phyloP scores from a whole-genome alignment of 2,329 filamentous ascomycete genomes.

The Verticillium longisporum region DNA sequence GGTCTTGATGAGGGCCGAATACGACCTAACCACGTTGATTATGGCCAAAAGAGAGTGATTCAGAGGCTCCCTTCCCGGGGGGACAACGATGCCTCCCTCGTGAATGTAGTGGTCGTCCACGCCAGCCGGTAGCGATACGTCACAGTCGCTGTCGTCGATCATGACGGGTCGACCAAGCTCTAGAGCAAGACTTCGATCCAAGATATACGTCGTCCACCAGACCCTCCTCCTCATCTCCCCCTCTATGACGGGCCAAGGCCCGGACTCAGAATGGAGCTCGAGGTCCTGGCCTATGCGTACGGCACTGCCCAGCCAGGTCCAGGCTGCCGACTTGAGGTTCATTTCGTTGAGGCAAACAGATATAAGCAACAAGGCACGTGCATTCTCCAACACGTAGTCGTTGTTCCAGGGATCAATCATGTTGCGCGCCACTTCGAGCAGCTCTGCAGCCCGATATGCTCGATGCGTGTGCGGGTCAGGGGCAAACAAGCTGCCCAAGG shows the following conservation, averaged over 20 bases:
- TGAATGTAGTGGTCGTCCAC: slow-evolving; percentile 75
- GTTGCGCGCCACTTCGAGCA: slow-evolving; percentile 63
- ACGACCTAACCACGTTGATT: slow-evolving; percentile 74
- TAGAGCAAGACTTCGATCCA: slow-evolving; percentile 74
- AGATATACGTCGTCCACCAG: slow-evolving; percentile 92
- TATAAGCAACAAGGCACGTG: slow-evolving; percentile 63
- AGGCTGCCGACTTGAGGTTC: slow-evolving; percentile 79
- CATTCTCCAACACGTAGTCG: slow-evolving; percentile 68
- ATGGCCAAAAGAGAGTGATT: slow-evolving; percentile 70
- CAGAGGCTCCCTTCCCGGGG: slow-evolving; percentile 45
- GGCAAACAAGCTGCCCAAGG: slow-evolving; percentile 72
- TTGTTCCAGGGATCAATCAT: slow-evolving; percentile 79
- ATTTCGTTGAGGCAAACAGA: slow-evolving; percentile 78
- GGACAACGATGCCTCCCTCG: slow-evolving; percentile 46
- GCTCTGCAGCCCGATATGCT: slow-evolving; percentile 48
- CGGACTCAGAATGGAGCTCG: slow-evolving; percentile 69
- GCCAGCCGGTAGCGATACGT: slow-evolving; percentile 70
- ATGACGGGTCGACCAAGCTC: slow-evolving; percentile 75
- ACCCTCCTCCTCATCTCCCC: slow-evolving; percentile 79
- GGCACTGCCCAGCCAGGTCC: slow-evolving; percentile 76
- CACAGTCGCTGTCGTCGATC: slow-evolving; percentile 85
- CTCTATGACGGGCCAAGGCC: slow-evolving; percentile 67
- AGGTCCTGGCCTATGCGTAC: slow-evolving; percentile 78
- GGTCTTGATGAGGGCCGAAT: slow-evolving; percentile 65
- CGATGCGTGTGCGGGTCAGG: slow-evolving; percentile 48